Evolutionary conservation across 2,329 filamentous ascomycete species (phyloP), one percentile per base, ranked within the genome.

Genomic region (Colletotrichum cuscutae): DNA sequence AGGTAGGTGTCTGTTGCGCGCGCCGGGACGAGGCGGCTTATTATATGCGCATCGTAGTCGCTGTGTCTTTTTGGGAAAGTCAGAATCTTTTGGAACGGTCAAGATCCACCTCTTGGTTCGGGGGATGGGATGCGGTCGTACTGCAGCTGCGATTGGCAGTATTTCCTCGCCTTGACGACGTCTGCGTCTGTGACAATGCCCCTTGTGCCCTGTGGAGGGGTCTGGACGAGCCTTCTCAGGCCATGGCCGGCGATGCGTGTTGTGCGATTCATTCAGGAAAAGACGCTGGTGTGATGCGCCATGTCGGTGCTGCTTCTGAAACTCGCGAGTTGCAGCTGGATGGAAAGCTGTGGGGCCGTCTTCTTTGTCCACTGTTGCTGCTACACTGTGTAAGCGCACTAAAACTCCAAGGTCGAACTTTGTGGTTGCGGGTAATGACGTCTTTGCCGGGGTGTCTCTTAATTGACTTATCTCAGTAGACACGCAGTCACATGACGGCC

Each of bases 41-140:
- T 90, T 46, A 97, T 89, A 80, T 95, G 94, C 19, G 97, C 95
- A 75, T 97, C 94, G 68, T 95, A 93, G 82, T 99, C 97, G 82
- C 95, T 95, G 81, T 92, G 93, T 81, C 95, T 97, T 77, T 97
- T 77, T 53, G 6, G 56, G 11, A 12, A 12, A n/a, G 58, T 56
- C 11, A 59, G 67, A 26, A 11, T 4, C 22, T 7, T 56, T 62
- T 22, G 19, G 56, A 53, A 49, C 8, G 26, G 11, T 6, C 3
- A 32, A 13, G 22, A 26, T 26, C 26, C 26, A 26, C 26, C n/a
- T 22, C 24, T 32, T n/a, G 19, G 3, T 19, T 32, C 28, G 4
- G 5, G 26, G 37, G 28, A 30, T 8, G 2, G 4, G 42, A 49
- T 22, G 60, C n/a, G 30, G 13, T 74, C 81, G 32, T 81, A 89